Conservation (phyloP, 129 eudicot genomes). For the Cynara cardunculus region DNA sequence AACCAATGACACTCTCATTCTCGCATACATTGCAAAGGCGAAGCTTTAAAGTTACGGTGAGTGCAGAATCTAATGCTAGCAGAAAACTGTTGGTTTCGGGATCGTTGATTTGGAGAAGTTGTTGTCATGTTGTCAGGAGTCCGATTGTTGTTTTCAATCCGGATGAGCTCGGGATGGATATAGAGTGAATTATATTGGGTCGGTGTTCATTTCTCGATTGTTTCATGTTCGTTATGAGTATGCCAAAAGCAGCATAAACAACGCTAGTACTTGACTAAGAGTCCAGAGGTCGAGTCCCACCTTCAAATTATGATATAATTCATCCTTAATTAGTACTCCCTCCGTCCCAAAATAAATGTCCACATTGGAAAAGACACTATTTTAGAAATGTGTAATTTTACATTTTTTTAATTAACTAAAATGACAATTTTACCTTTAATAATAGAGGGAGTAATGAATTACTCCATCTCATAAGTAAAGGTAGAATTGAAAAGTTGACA, state of each 20-base stretch:
- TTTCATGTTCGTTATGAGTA: background rate
- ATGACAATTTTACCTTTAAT: no score
- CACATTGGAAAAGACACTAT: no score
- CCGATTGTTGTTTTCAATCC: slow-evolving; percentile 67
- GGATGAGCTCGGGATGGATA: background rate
- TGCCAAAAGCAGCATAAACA: background rate
- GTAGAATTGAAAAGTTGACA: no score
- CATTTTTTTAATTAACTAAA: no score
- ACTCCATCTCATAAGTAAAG: no score
- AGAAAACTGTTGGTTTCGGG: slow-evolving; percentile 46
- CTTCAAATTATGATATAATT: no score
- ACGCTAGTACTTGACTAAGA: background rate
- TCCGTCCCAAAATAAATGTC: no score
- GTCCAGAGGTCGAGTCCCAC: background rate
- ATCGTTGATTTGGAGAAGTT: slow-evolving; percentile 65
- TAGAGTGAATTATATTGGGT: background rate
- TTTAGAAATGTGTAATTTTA: no score
- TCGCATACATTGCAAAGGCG: slow-evolving; percentile 27
- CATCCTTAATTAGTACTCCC: no score
- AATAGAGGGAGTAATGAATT: no score
- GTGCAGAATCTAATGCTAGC: slow-evolving; percentile 31
- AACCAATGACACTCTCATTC: slow-evolving; percentile 56
- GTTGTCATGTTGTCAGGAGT: slow-evolving; percentile 56
- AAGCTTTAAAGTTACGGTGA: slow-evolving; percentile 73
- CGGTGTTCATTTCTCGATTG: background rate